Percentiles rank a stretch among this genome's conserved stretches.
Evolutionary conservation across 768 basidiomycete genomes (phyloP).

Genomic region (Lactarius quietus): DNA sequence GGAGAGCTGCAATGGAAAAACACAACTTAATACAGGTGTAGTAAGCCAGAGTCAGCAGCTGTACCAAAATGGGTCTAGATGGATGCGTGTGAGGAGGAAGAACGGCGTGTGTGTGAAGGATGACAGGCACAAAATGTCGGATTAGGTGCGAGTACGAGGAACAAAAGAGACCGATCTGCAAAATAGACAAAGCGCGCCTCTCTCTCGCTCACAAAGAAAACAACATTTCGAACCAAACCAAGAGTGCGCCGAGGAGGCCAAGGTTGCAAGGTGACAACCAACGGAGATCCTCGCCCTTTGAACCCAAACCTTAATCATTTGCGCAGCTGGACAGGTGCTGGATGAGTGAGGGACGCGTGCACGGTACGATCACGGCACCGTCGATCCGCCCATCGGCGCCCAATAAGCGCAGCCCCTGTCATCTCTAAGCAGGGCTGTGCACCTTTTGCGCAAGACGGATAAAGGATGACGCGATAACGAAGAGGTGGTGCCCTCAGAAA

Average conservation of each 20-base stretch:
- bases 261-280: neutral
- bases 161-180: neutral
- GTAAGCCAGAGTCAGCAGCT: neutral
- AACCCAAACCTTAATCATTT: constrained; percentile 14
- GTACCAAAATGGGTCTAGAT: neutral
- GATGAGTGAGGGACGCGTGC: neutral
- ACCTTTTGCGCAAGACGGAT: neutral
- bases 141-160: neutral
- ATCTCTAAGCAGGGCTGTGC: constrained; percentile 5
- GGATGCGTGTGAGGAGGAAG: neutral
- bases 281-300: constrained; percentile 5
- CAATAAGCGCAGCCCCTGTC: constrained; percentile 22
- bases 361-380: constrained; percentile 17
- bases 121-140: neutral
- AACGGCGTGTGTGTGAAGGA: neutral
- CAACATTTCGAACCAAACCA: neutral
- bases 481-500: neutral
- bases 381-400: constrained; percentile 26
- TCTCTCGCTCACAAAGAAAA: neutral
- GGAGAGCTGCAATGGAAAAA: no score
- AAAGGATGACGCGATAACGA: neutral
- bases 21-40: neutral
- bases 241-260: neutral
- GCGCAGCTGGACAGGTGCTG: neutral
- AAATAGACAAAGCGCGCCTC: neutral